Percentiles rank a stretch among this genome's conserved stretches.
These are phyloP conservation scores for Oemleria cerasiformis DNA, from an alignment of 306 rosid genomes.

Conservation along the genomic window DNA sequence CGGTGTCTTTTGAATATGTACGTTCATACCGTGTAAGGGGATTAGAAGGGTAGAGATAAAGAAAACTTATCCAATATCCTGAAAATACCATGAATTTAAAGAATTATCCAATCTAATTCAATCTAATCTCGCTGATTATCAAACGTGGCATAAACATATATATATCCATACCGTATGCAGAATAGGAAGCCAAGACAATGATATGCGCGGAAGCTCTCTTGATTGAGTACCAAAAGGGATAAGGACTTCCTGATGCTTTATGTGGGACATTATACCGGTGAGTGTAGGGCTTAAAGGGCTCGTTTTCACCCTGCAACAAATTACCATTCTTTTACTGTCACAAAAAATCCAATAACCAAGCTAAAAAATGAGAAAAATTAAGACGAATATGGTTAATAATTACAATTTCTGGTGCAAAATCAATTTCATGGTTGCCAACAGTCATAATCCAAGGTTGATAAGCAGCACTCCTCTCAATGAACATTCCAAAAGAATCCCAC, in stretches of 20 bases:
- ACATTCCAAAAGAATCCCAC: constrained; percentile 94
- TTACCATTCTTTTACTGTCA: not conserved
- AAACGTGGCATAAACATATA: not conserved
- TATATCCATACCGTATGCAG: constrained; percentile 53
- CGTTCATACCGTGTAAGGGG: too few species aligned
- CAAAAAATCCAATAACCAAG: not conserved
- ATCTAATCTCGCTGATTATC: not conserved
- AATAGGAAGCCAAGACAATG: constrained; percentile 67
- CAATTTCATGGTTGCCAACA: constrained; percentile 85
- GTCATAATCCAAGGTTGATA: constrained; percentile 99
- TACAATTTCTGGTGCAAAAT: constrained; percentile 67
- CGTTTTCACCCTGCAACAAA: constrained; percentile 53
- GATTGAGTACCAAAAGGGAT: constrained; percentile 56
- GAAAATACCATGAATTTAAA: too few species aligned
- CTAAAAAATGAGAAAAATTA: not conserved
- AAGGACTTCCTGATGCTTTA: constrained; percentile 33
- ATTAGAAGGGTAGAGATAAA: too few species aligned
- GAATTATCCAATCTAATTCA: too few species aligned
- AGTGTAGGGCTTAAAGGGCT: constrained; percentile 61
- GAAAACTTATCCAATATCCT: too few species aligned
- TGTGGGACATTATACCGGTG: constrained; percentile 49
- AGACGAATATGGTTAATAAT: not conserved
- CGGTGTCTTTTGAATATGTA: too few species aligned
- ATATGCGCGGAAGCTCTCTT: constrained; percentile 76
- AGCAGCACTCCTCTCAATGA: constrained; percentile 72